phyloP scores from a whole-genome alignment of 2,329 filamentous ascomycete species.

The Leptographium procerum region DNA sequence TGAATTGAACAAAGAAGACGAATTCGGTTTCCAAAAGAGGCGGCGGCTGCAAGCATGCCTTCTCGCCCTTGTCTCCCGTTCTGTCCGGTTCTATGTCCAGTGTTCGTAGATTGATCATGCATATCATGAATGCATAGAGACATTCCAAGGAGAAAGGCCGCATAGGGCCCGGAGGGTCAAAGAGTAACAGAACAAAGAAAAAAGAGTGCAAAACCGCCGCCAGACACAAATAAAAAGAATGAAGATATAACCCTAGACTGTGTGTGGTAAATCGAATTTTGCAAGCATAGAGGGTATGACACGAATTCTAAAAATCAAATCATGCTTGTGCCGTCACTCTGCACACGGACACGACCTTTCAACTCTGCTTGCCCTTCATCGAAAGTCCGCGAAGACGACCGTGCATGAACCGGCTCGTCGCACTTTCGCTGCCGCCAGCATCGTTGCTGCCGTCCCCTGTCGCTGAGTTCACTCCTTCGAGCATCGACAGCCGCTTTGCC shows the following conservation, averaged over 20 bases:
- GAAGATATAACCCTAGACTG: neutral
- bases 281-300: neutral
- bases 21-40: neutral
- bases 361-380: conserved; percentile 13
- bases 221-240: conserved; percentile 14
- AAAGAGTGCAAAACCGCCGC: conserved; percentile 17
- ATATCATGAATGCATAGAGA: conserved; percentile 11
- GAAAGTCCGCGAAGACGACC: conserved; percentile 17
- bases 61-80: neutral
- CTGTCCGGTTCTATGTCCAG: neutral
- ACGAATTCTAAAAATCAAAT: neutral
- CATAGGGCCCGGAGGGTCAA: conserved; percentile 16
- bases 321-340: neutral
- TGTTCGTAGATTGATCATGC: conserved; percentile 11
- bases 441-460: neutral
- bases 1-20: neutral
- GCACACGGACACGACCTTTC: neutral
- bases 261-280: neutral
- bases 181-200: conserved; percentile 17
- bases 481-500: conserved; percentile 69
- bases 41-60: neutral
- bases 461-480: conserved; percentile 60
- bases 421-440: neutral
- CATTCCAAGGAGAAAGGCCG: conserved; percentile 1
- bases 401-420: conserved; percentile 11